phyloP scores from a whole-genome alignment of 1,284 basidiomycete genomes.

The Marasmius sp. region DNA sequence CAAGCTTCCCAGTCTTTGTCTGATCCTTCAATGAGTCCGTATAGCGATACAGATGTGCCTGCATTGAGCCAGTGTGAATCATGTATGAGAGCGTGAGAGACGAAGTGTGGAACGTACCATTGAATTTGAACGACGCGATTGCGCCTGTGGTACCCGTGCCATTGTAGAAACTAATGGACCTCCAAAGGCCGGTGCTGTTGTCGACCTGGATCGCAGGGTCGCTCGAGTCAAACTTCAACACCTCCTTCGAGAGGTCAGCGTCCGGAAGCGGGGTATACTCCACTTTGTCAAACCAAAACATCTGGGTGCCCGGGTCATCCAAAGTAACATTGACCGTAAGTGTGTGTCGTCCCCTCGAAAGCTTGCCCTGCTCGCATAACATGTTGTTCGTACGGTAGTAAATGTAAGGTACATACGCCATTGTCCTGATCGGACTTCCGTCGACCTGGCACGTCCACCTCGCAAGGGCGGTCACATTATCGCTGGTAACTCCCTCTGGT shows the following conservation, averaged over 20 bases:
- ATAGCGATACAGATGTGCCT: background rate
- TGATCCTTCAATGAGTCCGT: background rate
- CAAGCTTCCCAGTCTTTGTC: background rate
- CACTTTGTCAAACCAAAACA: background rate
- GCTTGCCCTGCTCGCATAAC: background rate
- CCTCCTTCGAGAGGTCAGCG: background rate
- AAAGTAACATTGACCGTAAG: background rate
- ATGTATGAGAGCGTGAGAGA: background rate
- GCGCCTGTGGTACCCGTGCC: background rate
- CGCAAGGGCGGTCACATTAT: background rate
- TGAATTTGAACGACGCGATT: background rate
- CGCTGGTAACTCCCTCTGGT: background rate
- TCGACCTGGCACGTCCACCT: background rate
- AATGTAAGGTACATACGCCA: background rate
- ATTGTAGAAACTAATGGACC: background rate
- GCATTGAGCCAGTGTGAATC: background rate
- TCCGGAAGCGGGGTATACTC: slow-evolving; percentile 1
- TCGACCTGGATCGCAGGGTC: background rate
- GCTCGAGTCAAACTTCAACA: background rate
- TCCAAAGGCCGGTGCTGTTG: background rate
- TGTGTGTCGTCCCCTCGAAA: background rate
- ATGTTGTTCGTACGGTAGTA: background rate
- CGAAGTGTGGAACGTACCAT: background rate
- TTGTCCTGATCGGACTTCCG: background rate
- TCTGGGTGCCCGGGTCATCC: background rate